phyloP scores from a whole-genome alignment of 495 filamentous ascomycete species.

The Echria macrotheca region DNA sequence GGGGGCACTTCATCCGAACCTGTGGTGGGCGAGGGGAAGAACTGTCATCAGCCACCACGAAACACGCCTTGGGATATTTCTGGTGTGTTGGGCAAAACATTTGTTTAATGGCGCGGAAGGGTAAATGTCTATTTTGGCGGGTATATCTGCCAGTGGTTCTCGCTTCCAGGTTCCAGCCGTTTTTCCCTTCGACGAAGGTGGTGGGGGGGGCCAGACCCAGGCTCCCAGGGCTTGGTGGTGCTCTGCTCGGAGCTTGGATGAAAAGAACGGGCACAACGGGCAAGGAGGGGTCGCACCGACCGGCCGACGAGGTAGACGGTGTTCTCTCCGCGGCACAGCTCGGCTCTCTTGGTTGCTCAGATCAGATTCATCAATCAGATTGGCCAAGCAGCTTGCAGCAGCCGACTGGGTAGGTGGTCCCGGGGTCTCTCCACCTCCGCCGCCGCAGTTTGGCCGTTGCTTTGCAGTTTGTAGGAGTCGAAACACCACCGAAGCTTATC shows the following conservation, averaged over 20 bases:
- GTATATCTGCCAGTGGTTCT: background rate
- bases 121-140: background rate
- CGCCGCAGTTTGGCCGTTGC: background rate
- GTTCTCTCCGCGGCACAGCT: too few relatives aligned
- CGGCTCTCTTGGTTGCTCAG: too few relatives aligned
- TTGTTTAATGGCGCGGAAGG: too few relatives aligned
- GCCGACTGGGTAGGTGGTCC: background rate
- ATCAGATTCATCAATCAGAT: background rate
- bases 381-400: constrained; percentile 2
- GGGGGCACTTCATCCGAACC: background rate
- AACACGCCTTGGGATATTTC: too few relatives aligned
- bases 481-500: background rate
- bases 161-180: background rate
- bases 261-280: background rate
- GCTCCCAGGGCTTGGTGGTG: background rate
- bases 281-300: background rate
- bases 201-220: background rate
- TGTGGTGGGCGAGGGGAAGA: too few relatives aligned
- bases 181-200: background rate
- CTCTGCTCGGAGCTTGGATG: background rate
- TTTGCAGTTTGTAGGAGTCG: too few relatives aligned
- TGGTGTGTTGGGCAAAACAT: too few relatives aligned
- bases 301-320: too few relatives aligned
- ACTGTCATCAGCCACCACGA: too few relatives aligned
- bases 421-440: background rate